Conservation (phyloP, 257 asterid species). For the Solanum ossicruentum region DNA sequence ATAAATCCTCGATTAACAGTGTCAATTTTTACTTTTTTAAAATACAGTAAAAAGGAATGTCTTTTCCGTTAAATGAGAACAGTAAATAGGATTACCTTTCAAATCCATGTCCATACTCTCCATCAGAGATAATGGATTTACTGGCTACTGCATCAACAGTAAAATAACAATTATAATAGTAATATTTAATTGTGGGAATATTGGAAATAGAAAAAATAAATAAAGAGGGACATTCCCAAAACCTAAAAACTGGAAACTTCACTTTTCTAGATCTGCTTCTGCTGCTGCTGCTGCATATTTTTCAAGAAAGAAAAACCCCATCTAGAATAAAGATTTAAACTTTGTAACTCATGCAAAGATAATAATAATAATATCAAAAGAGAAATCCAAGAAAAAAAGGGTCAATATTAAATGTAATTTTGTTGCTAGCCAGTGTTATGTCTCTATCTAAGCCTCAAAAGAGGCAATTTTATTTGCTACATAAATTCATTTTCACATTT, state of each 20-base stretch:
- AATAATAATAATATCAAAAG: neutral
- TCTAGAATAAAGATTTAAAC: neutral
- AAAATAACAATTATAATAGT: neutral
- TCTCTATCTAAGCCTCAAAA: neutral
- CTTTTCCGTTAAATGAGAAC: neutral
- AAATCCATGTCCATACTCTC: neutral
- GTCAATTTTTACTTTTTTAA: neutral
- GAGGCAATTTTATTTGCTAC: neutral
- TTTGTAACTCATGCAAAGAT: neutral
- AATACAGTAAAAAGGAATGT: neutral
- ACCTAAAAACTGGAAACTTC: neutral
- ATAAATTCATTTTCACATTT: neutral
- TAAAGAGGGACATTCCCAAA: neutral
- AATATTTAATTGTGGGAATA: neutral
- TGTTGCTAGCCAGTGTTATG: neutral
- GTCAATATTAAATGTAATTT: neutral
- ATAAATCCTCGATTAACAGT: neutral
- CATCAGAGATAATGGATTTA: neutral
- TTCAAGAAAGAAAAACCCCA: neutral
- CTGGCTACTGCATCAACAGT: neutral
- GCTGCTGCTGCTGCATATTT: neutral
- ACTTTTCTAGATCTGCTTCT: neutral
- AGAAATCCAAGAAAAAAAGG: neutral
- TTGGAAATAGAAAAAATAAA: no score
- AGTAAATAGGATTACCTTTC: conserved; percentile 13